A percentile compares a stretch with the other conserved stretches of the same genome.
Evolutionary conservation across 192 early-diverging fungal genomes (phyloP).

Genomic region (Coemansia sp.): DNA sequence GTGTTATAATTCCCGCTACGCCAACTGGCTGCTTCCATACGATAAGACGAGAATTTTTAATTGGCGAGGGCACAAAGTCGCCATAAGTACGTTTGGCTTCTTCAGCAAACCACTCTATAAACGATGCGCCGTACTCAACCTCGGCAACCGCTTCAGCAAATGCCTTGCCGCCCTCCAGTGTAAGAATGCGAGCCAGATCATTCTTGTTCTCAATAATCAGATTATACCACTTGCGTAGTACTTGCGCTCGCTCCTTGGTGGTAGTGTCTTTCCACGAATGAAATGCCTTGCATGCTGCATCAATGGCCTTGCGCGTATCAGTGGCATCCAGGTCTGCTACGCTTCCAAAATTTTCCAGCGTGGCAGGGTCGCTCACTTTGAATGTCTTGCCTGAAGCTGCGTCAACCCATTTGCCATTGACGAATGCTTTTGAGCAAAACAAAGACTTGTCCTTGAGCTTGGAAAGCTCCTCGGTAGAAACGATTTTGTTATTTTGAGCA

Average conservation of each 20-base stretch:
- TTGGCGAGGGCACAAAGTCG: conserved; percentile 67
- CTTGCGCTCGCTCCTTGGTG: conserved; percentile 59
- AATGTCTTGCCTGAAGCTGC: conserved; percentile 53
- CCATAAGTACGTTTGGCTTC: conserved; percentile 78
- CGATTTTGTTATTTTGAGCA: conserved; percentile 6
- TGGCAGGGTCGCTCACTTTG: conserved; percentile 64
- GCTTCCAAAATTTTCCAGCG: conserved; percentile 57
- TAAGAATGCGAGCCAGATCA: conserved; percentile 76
- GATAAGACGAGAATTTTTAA: conserved; percentile 56
- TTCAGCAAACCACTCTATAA: conserved; percentile 83
- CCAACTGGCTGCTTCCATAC: conserved; percentile 78
- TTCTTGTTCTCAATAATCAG: conserved; percentile 64
- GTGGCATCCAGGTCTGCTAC: conserved; percentile 64
- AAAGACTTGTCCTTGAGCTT: conserved; percentile 65
- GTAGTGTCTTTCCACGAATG: conserved; percentile 62
- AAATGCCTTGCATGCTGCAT: conserved; percentile 61
- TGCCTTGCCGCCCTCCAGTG: conserved; percentile 80
- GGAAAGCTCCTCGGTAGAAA: conserved; percentile 23
- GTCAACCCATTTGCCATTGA: conserved; percentile 60
- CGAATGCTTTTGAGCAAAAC: conserved; percentile 55
- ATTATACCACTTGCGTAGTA: conserved; percentile 65
- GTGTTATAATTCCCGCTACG: conserved; percentile 67
- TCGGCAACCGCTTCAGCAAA: conserved; percentile 59
- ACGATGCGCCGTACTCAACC: conserved; percentile 62
- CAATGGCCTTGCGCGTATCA: conserved; percentile 62